phyloP scores from a whole-genome alignment of 2,329 filamentous ascomycete genomes.

The Xylaria polymorpha region DNA sequence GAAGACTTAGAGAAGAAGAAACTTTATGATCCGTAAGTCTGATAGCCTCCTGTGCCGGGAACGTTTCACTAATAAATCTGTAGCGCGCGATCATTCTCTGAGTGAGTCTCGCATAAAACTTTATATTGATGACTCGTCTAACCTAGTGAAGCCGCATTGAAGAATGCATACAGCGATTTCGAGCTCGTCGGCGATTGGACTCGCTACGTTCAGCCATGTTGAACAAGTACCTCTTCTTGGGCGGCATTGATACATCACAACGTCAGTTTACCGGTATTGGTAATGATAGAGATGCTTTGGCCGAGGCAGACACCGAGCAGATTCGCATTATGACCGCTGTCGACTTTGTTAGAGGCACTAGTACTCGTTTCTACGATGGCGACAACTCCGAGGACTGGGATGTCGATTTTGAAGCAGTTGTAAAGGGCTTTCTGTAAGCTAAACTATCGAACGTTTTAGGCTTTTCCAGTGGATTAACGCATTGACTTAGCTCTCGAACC shows the following conservation, averaged over 20 bases:
- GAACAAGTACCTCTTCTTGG: constrained; percentile 82
- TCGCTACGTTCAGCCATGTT: constrained; percentile 73
- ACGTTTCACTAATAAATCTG: constrained; percentile 22
- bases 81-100: constrained; percentile 65
- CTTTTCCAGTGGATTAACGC: constrained; percentile 33
- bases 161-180: constrained; percentile 84
- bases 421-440: constrained; percentile 80
- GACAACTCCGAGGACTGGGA: constrained; percentile 69
- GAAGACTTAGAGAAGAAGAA: constrained; percentile 73
- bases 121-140: constrained; percentile 18
- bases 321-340: constrained; percentile 72
- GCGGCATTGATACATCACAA: constrained; percentile 74
- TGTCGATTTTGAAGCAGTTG: constrained; percentile 84
- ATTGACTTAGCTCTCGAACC: constrained; percentile 60
- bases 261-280: constrained; percentile 71
- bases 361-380: constrained; percentile 63
- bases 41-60: not conserved
- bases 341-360: constrained; percentile 65
- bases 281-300: constrained; percentile 61
- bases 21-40: constrained; percentile 73
- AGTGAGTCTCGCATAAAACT: constrained; percentile 58
- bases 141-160: constrained; percentile 75
- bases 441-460: not conserved
- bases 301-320: constrained; percentile 70
- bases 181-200: constrained; percentile 79